Percentiles rank a stretch among this genome's conserved stretches.
Conservation (phyloP, 2,329 filamentous ascomycete species). For the Colletotrichum gigasporum region DNA sequence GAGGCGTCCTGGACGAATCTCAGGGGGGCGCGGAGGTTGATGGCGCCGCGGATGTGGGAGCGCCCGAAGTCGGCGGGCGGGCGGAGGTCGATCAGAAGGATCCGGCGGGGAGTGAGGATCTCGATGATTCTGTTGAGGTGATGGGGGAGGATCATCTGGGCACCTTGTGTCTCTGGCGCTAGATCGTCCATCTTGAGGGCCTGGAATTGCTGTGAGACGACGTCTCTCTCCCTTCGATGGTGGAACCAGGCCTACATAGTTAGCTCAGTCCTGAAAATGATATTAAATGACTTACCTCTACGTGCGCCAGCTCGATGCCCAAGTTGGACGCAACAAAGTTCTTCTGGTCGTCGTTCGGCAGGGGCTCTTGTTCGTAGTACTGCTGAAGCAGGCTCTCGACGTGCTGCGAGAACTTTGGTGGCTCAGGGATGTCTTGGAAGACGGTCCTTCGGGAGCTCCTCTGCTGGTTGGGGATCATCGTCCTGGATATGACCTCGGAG, state of each 20-base stretch:
- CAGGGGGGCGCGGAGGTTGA: slow-evolving; percentile 61
- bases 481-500: slow-evolving; percentile 44
- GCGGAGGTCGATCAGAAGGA: slow-evolving; percentile 61
- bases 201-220: slow-evolving; percentile 54
- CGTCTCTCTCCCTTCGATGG: slow-evolving; percentile 60
- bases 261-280: background rate
- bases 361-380: slow-evolving; percentile 58
- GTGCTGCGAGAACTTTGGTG: slow-evolving; percentile 57
- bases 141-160: slow-evolving; percentile 60
- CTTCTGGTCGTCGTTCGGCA: slow-evolving; percentile 59
- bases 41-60: slow-evolving; percentile 61
- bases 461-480: slow-evolving; percentile 56
- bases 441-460: slow-evolving; percentile 50
- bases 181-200: slow-evolving; percentile 52
- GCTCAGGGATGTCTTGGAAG: slow-evolving; percentile 50
- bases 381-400: slow-evolving; percentile 61
- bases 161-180: slow-evolving; percentile 41
- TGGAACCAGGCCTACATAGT: slow-evolving; percentile 59
- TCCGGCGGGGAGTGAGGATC: slow-evolving; percentile 55
- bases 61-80: slow-evolving; percentile 55
- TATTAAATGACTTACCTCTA: slow-evolving; percentile 49
- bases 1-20: slow-evolving; percentile 58
- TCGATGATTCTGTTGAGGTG: slow-evolving; percentile 61
- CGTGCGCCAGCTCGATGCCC: slow-evolving; percentile 59
- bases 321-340: slow-evolving; percentile 65